A percentile compares a stretch with the other conserved stretches of the same genome.
These are phyloP conservation scores for Primulina eburnea DNA, from an alignment of 257 asterid genomes.

Conservation along the genomic window DNA sequence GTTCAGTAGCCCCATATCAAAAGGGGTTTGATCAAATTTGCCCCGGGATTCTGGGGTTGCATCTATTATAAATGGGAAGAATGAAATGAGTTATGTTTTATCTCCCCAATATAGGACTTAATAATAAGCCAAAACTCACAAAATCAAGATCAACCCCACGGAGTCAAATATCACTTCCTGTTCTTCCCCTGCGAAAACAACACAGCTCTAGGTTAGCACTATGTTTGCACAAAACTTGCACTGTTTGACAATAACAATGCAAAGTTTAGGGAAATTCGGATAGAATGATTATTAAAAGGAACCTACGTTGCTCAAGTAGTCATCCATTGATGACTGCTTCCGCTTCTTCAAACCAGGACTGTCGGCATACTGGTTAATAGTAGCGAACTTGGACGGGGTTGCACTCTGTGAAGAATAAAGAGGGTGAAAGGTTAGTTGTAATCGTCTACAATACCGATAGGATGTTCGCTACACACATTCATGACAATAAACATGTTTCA, in stretches of 20 bases:
- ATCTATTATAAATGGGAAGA: too few relatives aligned
- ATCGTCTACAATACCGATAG: background rate
- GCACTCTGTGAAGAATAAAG: conserved; percentile 33
- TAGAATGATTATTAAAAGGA: background rate
- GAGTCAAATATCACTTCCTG: conserved; percentile 41
- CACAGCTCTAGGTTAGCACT: background rate
- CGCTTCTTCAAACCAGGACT: conserved; percentile 75
- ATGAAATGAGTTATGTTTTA: background rate
- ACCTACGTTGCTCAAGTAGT: conserved; percentile 68
- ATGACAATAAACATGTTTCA: background rate
- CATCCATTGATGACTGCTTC: conserved; percentile 73
- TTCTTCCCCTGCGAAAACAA: conserved; percentile 57
- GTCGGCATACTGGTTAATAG: conserved; percentile 69
- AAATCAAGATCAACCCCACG: background rate
- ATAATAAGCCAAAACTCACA: background rate
- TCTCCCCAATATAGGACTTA: background rate
- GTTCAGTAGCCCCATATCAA: background rate
- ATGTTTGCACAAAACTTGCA: background rate
- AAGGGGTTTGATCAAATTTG: background rate
- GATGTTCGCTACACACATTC: background rate
- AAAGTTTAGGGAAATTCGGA: background rate
- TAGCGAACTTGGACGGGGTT: conserved; percentile 76
- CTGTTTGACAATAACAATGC: background rate
- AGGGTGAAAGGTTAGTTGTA: background rate
- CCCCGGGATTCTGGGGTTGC: background rate